Evolutionary conservation across 495 filamentous ascomycete genomes (phyloP), one percentile per base, ranked within the genome.

Genomic region (Penicillium manginii): DNA sequence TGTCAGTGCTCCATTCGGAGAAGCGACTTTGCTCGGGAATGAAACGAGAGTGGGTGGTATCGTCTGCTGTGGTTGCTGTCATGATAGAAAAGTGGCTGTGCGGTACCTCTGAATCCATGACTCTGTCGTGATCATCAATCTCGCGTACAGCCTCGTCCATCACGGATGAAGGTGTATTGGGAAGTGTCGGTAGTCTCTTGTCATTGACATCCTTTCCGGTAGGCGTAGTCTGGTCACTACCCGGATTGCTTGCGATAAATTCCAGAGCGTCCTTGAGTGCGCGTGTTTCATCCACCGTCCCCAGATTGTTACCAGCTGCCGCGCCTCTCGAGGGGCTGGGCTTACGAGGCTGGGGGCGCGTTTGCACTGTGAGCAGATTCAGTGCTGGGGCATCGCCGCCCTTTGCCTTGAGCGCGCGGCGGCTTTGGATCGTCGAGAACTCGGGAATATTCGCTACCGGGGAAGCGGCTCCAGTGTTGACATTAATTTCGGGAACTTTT

Each of bases 1-100:
- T 77, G 43, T 78, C 74, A 4, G 75, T 73, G 50, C 76, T 78
- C 78, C 78, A 81, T 66, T 78, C 73, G 0, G 78, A 81, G 52
- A 81, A 81, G n/a, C 69, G 76, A 52, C 76, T 81, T 55, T 53
- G 61, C 46, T 80, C 75, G 12, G 56, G 63, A 7, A 60, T 18
- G 5, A 70, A 67, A 11, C 64, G 60, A 3, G 67, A 64, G 19
- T 59, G 51, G 17, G 52, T 62, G 21, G 73, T 74, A 10, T 73
- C 77, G 23, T 72, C 71, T 18, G 68, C 68, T 43, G 76, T 74
- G 2, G 67, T 74, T 26, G 73, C 73, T 19, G 70, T 80, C 56
- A 76, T 65, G 52, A 73, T 73, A 5, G 78, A 81, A 48, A 80
- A 79, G 54, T 74, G 72, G 55, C 76, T 81, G 29, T 59, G 71